Evolutionary conservation across 78 protist species (phyloP), one percentile per base, ranked within the genome.

Genomic region (Goniomonas avonlea): DNA sequence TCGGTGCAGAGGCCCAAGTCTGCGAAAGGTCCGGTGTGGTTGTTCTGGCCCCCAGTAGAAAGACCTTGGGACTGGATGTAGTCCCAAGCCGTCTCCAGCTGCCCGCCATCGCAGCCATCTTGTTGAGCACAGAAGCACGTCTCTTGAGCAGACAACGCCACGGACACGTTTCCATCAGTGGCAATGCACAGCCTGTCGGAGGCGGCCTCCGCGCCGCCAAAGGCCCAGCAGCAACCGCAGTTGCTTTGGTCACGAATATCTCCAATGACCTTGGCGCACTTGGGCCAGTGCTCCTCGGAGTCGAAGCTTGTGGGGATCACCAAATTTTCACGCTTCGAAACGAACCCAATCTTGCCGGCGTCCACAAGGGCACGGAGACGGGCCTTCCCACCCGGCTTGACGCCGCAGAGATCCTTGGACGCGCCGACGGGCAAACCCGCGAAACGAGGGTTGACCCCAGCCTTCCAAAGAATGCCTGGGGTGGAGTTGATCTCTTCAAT

Each of bases 211-310:
- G 80, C 25, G 65, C 84, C 73, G 21, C 81, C 79, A 32, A 85
- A 85, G 25, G 89, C 79, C 89, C 89, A 85, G 81, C 89, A 85
- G 43, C 85, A 85, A 39, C 89, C 89, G 66, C 89, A 85, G 56
- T 78, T 38, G 25, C 75, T 73, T 68, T 85, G 89, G 61, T 85
- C 81, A 58, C 84, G 84, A 61, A 79, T 76, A 75, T 45, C 79
- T 5, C 71, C 65, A 35, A 68, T 60, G 66, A n/a, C n/a, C n/a
- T 23, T 17, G 8, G 80, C 68, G 63, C 79, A 73, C 38, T 77
- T 50, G 31, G 89, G 85, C 79, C 81, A 80, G 27, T 66, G 7
- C 5, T 32, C 37, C 8, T 66, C 34, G 25, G 77, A 48, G 66
- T 80, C 77, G 39, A 71, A 80, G 63, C 47, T 68, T 29, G 18